Base-by-base conservation (phyloP, 2,329 filamentous ascomycete genomes). In the Raffaelea ambrosiae region DNA sequence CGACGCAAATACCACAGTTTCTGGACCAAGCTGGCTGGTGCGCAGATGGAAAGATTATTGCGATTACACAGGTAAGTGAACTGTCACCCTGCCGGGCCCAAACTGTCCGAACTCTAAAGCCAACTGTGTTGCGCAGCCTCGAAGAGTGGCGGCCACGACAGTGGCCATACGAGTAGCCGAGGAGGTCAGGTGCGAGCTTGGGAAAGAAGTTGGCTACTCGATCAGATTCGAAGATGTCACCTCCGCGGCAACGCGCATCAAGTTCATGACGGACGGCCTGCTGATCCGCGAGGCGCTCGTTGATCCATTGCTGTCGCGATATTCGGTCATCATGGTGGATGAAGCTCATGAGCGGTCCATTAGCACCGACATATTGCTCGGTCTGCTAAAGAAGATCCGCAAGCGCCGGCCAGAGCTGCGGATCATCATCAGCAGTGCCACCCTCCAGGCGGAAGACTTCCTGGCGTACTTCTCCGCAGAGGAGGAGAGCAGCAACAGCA, bases 321-420 rank as follows among this genome's bases (percentile, higher is more conserved):
- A 98, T 63, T 94, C 89, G 0, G 85, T 95, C 40, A 88, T 98
- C 57, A 96, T 98, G 88, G 86, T 98, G 8, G 93, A 98, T 61
- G 91, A 97, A 66, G 93, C 91, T 7, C 93, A 98, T 61, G 91
- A 97, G 66, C 77, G 93, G 47, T 95, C 89, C 43, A 77, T 97
- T 50, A 94, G 88, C 63, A 95, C 90, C 1, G 93, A 98, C 60
- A 79, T 98, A 13, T 72, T 97, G 8, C 76, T 98, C 3, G 91
- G 93, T 0, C 70, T 97, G 14, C 66, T 98, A 36, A 96, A 95
- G 63, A 97, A 97, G 64, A 91, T 98, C 44, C 70, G 81, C 47
- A 88, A 80, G 63, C 84, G 81, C 59, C 76, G 93, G 40, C 77
- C 84, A 8, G 90, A 96, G 50, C 66, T 97, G 46, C 81, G 89